phyloP scores from a whole-genome alignment of 257 asterid genomes.

The Primulina eburnea region DNA sequence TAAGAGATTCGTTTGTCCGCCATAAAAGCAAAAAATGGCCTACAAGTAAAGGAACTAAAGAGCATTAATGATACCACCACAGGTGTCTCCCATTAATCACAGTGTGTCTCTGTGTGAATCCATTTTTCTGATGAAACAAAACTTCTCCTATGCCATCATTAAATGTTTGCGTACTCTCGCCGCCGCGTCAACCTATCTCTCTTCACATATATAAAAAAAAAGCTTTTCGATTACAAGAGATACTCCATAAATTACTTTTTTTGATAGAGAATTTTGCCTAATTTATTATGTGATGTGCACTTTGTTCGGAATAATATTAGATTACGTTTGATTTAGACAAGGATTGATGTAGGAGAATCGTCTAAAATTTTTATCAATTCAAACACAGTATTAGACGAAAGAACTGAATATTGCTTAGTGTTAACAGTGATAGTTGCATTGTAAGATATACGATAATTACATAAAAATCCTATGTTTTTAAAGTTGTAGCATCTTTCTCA shows the following conservation, averaged over 20 bases:
- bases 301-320: no score
- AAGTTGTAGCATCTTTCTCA: no score
- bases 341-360: no score
- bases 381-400: no score
- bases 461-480: no score
- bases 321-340: no score
- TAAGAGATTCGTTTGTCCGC: background rate
- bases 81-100: constrained; percentile 37
- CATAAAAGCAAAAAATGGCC: background rate
- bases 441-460: background rate
- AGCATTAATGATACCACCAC: background rate
- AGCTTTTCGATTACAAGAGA: no score
- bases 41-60: background rate
- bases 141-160: background rate
- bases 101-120: constrained; percentile 6
- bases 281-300: no score
- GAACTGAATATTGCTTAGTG: background rate
- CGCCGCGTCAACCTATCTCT: background rate
- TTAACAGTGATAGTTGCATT: background rate
- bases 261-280: no score
- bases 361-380: no score
- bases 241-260: no score
- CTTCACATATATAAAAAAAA: background rate
- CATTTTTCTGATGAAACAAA: background rate
- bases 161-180: background rate